A percentile compares a stretch with the other conserved stretches of the same genome.
Evolutionary conservation across 768 basidiomycete species (phyloP).

Genomic region (Suillus alpinus): DNA sequence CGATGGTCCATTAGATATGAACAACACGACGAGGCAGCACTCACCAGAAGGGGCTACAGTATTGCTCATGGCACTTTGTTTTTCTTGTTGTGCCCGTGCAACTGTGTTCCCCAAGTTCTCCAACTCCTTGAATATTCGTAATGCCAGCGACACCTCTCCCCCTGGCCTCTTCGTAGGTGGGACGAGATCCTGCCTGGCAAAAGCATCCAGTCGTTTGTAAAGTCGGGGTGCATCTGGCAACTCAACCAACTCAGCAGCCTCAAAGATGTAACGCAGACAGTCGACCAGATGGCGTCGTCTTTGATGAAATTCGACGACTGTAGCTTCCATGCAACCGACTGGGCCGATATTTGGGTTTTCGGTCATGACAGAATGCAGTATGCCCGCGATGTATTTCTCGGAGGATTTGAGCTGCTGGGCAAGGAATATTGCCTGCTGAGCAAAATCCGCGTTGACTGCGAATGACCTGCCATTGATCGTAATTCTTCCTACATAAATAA

Average conservation of each 20-base stretch:
- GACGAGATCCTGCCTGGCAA: slow-evolving; percentile 55
- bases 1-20: neutral
- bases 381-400: slow-evolving; percentile 72
- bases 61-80: slow-evolving; percentile 57
- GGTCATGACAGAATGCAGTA: slow-evolving; percentile 62
- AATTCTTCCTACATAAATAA: slow-evolving; percentile 54
- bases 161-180: slow-evolving; percentile 32
- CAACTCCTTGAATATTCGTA: slow-evolving; percentile 60
- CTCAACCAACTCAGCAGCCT: slow-evolving; percentile 51
- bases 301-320: slow-evolving; percentile 66
- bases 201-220: slow-evolving; percentile 50
- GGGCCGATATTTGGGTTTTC: slow-evolving; percentile 63
- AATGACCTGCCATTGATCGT: slow-evolving; percentile 62
- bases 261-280: slow-evolving; percentile 66
- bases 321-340: slow-evolving; percentile 58
- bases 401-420: slow-evolving; percentile 80
- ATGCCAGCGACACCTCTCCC: slow-evolving; percentile 45
- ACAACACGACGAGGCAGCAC: slow-evolving; percentile 39
- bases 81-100: slow-evolving; percentile 50
- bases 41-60: slow-evolving; percentile 55
- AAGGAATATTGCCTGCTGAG: slow-evolving; percentile 72
- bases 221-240: slow-evolving; percentile 43
- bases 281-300: slow-evolving; percentile 70
- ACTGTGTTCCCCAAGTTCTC: slow-evolving; percentile 56
- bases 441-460: slow-evolving; percentile 77